A percentile compares a stretch with the other conserved stretches of the same genome.
phyloP scores from a whole-genome alignment of 164 flowering plant genomes.

The Dillenia turbinata region DNA sequence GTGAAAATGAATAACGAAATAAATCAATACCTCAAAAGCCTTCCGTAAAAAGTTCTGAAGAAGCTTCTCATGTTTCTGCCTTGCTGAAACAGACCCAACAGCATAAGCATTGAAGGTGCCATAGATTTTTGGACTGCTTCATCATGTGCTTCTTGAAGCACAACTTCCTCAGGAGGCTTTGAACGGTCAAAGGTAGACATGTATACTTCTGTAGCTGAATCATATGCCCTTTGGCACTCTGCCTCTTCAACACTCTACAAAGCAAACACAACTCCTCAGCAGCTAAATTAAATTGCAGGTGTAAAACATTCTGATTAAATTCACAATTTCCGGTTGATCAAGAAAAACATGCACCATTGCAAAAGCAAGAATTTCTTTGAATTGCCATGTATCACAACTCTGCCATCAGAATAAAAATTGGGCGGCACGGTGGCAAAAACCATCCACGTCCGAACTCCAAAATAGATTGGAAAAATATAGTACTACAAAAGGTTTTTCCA shows the following conservation, averaged over 20 bases:
- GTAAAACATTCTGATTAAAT: no score
- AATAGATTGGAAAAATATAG: no score
- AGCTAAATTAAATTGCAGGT: no score
- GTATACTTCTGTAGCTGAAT: constrained; percentile 71
- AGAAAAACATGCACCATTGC: no score
- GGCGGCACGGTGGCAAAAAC: no score
- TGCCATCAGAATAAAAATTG: no score
- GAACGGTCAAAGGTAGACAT: constrained; percentile 88
- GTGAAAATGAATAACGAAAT: not conserved
- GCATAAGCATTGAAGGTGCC: constrained; percentile 69
- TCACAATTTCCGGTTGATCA: no score
- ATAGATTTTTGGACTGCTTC: constrained; percentile 78
- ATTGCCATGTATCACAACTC: no score
- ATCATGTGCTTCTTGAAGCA: constrained; percentile 88
- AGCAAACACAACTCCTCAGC: constrained; percentile 2
- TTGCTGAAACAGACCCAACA: constrained; percentile 78
- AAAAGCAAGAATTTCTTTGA: no score
- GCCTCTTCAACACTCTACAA: constrained; percentile 98
- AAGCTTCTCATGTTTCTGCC: constrained; percentile 85
- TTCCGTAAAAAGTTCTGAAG: constrained; percentile 65
- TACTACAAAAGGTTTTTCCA: no score
- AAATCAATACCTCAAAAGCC: constrained; percentile 79
- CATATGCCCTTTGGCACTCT: constrained; percentile 91
- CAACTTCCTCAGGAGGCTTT: constrained; percentile 88
- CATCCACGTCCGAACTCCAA: no score